These are phyloP conservation scores for Calonectria hongkongensis DNA, from an alignment of 2,329 filamentous ascomycete species.

Conservation along the genomic window DNA sequence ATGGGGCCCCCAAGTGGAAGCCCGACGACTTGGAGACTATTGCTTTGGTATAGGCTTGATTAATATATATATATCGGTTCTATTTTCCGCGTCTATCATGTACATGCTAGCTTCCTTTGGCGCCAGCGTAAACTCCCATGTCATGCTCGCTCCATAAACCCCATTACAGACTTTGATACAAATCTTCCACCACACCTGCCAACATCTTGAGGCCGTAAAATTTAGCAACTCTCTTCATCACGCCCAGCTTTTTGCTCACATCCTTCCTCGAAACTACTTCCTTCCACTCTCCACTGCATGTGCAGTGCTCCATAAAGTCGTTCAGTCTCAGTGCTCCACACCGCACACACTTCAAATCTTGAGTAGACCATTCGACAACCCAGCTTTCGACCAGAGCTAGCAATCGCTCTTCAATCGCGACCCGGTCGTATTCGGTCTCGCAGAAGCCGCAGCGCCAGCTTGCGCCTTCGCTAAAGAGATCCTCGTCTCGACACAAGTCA, in stretches of 20 bases:
- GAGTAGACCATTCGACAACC: conserved; percentile 87
- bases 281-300: conserved; percentile 91
- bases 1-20: conserved; percentile 34
- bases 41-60: conserved; percentile 37
- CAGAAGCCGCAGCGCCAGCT: conserved; percentile 88
- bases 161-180: conserved; percentile 68
- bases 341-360: conserved; percentile 88
- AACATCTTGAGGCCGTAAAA: conserved; percentile 91
- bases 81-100: conserved; percentile 24
- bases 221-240: conserved; percentile 84
- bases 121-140: conserved; percentile 47
- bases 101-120: conserved; percentile 23
- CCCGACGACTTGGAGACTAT: conserved; percentile 29
- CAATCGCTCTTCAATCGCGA: conserved; percentile 88
- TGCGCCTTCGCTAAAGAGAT: conserved; percentile 74
- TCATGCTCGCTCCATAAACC: conserved; percentile 41
- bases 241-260: conserved; percentile 77
- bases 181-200: conserved; percentile 81
- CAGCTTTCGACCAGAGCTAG: conserved; percentile 84
- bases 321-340: conserved; percentile 87
- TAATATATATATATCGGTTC: conserved; percentile 18
- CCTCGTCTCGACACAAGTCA: conserved; percentile 93
- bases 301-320: conserved; percentile 98
- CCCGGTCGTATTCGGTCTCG: conserved; percentile 82
- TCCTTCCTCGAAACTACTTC: conserved; percentile 81